These are phyloP conservation scores for Ilex asprella DNA, from an alignment of 257 asterid genomes.

Conservation along the genomic window DNA sequence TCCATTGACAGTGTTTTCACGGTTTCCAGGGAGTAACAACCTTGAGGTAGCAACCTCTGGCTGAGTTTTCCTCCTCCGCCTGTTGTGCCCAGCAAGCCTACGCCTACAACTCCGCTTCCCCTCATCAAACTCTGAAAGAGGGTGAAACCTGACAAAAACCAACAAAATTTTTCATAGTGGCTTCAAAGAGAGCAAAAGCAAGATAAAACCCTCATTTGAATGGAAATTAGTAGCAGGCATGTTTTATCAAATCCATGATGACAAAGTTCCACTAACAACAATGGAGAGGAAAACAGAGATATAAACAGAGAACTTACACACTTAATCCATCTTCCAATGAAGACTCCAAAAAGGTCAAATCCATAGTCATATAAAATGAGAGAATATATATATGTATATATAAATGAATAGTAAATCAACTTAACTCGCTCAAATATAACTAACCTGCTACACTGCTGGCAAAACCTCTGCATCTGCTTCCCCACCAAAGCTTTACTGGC, in stretches of 20 bases:
- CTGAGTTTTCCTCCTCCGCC: constrained; percentile 91
- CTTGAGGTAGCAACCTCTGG: constrained; percentile 58
- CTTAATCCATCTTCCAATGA: constrained; percentile 4
- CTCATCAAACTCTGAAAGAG: constrained; percentile 85
- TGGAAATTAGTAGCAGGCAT: no score
- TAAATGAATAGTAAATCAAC: no score
- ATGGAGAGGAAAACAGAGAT: not conserved
- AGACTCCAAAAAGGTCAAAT: not conserved
- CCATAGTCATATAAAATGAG: not conserved
- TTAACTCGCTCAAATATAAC: not conserved
- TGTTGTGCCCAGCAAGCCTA: constrained; percentile 92
- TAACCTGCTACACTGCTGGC: constrained; percentile 57
- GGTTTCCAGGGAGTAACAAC: constrained; percentile 32
- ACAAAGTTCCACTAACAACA: no score
- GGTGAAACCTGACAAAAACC: constrained; percentile 68
- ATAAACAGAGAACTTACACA: not conserved
- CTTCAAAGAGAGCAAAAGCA: not conserved
- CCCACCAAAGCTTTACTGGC: constrained; percentile 60
- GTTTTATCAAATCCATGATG: not conserved
- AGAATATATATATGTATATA: not conserved
- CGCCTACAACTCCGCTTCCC: constrained; percentile 98
- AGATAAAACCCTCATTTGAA: not conserved
- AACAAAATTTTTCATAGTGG: constrained; percentile 5
- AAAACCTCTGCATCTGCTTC: constrained; percentile 49
- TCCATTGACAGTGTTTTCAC: constrained; percentile 27